A percentile compares a stretch with the other conserved stretches of the same genome.
Evolutionary conservation across 192 early-diverging fungal species (phyloP).

Genomic region (Linnemannia hyalina): DNA sequence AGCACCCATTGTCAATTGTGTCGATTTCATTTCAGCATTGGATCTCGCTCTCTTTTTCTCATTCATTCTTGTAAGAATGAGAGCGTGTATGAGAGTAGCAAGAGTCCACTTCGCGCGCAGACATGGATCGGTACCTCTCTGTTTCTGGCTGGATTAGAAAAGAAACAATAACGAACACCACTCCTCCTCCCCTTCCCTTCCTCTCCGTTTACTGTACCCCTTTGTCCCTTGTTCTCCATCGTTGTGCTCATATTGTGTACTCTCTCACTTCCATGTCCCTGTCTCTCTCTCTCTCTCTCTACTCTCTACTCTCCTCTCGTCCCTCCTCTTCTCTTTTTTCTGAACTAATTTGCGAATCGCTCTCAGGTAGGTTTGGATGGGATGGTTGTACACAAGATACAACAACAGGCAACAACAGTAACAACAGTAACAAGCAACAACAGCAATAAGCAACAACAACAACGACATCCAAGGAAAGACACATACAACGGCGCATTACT

Average conservation of each 20-base stretch:
- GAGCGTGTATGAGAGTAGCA: not conserved
- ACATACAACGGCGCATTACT: not conserved
- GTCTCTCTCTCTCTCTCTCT: too few relatives aligned
- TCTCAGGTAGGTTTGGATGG: not conserved
- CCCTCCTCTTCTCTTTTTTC: not conserved
- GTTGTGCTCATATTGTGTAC: not conserved
- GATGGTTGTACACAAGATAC: not conserved
- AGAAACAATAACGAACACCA: not conserved
- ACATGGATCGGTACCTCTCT: not conserved
- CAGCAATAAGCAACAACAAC: too few relatives aligned
- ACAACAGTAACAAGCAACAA: too few relatives aligned
- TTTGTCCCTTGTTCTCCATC: too few relatives aligned
- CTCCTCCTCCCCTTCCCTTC: not conserved
- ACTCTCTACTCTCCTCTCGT: not conserved
- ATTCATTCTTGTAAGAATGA: too few relatives aligned
- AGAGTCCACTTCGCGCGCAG: not conserved
- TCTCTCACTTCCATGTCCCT: too few relatives aligned
- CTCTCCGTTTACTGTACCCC: too few relatives aligned
- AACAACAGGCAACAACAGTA: too few relatives aligned
- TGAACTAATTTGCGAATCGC: not conserved
- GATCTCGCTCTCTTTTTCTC: not conserved
- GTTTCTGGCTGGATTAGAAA: not conserved
- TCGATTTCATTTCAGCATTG: conserved; percentile 1
- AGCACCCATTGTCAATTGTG: not conserved
- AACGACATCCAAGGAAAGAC: not conserved